Percentiles rank a stretch among this genome's conserved stretches.
Evolutionary conservation across 2,329 filamentous ascomycete species (phyloP).

Genomic region (Colletotrichum graminicola): DNA sequence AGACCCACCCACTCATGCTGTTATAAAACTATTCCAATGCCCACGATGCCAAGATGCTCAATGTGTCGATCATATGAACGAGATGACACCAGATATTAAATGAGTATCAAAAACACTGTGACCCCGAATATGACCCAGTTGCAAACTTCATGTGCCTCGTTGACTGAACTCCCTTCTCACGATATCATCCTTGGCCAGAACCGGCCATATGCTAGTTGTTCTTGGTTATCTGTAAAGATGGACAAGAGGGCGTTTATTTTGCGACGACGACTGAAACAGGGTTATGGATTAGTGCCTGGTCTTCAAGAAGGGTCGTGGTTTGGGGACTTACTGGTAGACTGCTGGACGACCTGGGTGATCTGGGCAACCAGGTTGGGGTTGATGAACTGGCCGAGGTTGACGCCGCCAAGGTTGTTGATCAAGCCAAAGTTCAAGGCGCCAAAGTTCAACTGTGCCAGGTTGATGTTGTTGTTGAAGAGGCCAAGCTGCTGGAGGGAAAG

Average conservation of each 20-base stretch:
- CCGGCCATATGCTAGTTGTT: neutral
- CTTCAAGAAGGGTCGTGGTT: accelerated
- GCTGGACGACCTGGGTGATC: slow-evolving; percentile 47
- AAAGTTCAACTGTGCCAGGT: slow-evolving; percentile 47
- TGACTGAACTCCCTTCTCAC: neutral
- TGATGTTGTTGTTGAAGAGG: slow-evolving; percentile 48
- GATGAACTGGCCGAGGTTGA: slow-evolving; percentile 50
- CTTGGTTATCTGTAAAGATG: neutral
- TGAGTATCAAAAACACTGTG: neutral
- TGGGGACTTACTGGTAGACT: slow-evolving; percentile 33
- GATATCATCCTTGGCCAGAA: neutral
- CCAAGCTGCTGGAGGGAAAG: slow-evolving; percentile 51
- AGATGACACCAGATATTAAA: neutral
- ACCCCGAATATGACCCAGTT: neutral
- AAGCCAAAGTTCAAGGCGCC: slow-evolving; percentile 49
- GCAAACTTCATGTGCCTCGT: neutral
- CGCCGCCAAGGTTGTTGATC: slow-evolving; percentile 46
- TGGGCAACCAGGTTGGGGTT: slow-evolving; percentile 47
- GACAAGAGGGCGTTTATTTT: slow-evolving; percentile 2
- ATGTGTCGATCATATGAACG: neutral
- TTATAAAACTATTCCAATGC: neutral
- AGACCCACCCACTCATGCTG: no score
- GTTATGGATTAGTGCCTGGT: neutral
- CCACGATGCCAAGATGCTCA: neutral
- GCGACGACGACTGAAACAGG: neutral